Evolutionary conservation across 257 asterid species (phyloP), one percentile per base, ranked within the genome.

Genomic region (Leonotis leonurus): DNA sequence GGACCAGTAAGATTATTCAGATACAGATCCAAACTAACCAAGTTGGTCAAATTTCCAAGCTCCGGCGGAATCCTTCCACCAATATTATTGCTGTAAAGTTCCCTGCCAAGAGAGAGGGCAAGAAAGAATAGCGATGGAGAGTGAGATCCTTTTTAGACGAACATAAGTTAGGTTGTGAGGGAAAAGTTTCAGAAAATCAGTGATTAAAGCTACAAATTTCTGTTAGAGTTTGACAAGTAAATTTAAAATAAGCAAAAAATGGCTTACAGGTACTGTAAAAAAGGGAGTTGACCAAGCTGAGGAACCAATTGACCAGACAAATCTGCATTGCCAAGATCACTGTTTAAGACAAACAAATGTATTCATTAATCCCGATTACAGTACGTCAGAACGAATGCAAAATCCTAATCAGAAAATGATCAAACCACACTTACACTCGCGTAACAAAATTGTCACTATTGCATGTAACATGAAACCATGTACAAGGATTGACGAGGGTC

Each of bases 1-100:
- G 87, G 71, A 71, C 99, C 97, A 62, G 10, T 77, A 58, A 93
- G 83, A 21, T 0, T 61, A 77, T 93, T 93, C 69, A 82, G 74
- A 80, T 89, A 93, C 72, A 89, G 96, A 93, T 93, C 97, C 95
- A 93, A 86, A 67, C 97, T 89, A 75, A 93, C 95, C 87, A 93
- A 77, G 79, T 78, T 81, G 69, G 89, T 80, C 75, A 93, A 85
- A 89, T 85, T 85, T 67, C 99, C 97, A 21, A 93, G 84, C 71
- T 93, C 99, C 70, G 30, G 70, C 46, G 97, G 99, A 71, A 93
- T 75, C 58, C 65, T 79, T 69, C 99, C 99, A 32, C 79, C 77
- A 67, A 93, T 87, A 75, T 80, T 78, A 74, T 93, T 93, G 73
- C 96, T 86, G 74, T 92, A 92, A 43, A 92, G 96, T 73, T 92